Evolutionary conservation across 2,329 filamentous ascomycete species (phyloP), one percentile per base, ranked within the genome.

Genomic region (Penicillium janthinellum): DNA sequence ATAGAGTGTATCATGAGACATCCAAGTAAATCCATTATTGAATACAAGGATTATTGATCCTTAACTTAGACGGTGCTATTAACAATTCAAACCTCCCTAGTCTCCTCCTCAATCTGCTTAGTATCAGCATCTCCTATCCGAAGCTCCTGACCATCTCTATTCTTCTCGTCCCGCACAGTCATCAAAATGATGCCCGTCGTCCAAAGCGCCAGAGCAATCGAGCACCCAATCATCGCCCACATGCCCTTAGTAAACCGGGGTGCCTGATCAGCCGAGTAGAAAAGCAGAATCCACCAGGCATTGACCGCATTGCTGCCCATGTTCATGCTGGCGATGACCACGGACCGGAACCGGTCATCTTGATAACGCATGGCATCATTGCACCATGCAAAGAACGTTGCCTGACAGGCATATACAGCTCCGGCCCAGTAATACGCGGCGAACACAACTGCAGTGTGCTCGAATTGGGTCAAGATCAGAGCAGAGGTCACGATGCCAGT

Each of bases 341-440:
- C 82, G 2, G 83, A 86, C 4, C 89, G 80, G 64, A 88, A 83
- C 48, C 86, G 81, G 20, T 84, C 82, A 60, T 89, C 84, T 66
- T 90, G 84, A 57, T 84, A 83, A 7, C 86, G 81, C 77, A 89
- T 84, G 2, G 86, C 85, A 67, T 90, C 88, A 65, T 91, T 91
- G 22, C 87, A 88, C 88, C 88, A 91, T 0, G 89, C 88, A 65
- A 91, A 91, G 66, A 91, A 90, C 0, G 86, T 89, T 0, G 89
- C 88, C 73, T 91, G 88, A 67, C 88, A 89, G 0, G 88, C 88
- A 65, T 91, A 91, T 0, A 90, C 86, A 3, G 83, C 79, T 0
- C 89, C 89, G 0, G 88, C 86, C 84, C 85, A 88, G 72, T 90
- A 90, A 66, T 90, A 90, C 4, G 87, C 87, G 0, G 73, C 87